A percentile compares a stretch with the other conserved stretches of the same genome.
Evolutionary conservation across 1,284 basidiomycete species (phyloP).

Genomic region (Rhodofomes roseus): DNA sequence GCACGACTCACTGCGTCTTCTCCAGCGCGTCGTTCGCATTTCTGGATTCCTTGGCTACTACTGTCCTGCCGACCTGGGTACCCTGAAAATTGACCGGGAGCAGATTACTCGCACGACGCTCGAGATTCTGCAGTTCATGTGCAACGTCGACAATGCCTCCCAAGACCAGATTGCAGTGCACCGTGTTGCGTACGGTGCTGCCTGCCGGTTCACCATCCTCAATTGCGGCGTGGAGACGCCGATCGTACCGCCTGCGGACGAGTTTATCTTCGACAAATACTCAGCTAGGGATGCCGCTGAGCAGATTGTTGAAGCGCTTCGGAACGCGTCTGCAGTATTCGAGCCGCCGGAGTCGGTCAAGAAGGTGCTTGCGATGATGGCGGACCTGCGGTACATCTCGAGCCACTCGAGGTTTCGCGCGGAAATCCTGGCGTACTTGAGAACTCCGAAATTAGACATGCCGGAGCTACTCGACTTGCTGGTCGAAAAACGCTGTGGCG

Average conservation of each 20-base stretch:
- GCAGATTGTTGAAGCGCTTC: neutral
- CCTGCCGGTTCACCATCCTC: neutral
- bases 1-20: neutral
- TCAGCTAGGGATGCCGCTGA: neutral
- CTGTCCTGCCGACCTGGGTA: neutral
- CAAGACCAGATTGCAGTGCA: neutral
- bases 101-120: neutral
- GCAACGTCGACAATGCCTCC: neutral
- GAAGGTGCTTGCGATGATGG: neutral
- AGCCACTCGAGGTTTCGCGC: neutral
- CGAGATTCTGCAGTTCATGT: neutral
- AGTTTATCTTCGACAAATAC: neutral
- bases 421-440: neutral
- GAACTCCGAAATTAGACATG: neutral
- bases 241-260: neutral
- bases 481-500: neutral
- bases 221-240: neutral
- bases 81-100: neutral
- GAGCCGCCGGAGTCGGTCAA: neutral
- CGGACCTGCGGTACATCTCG: neutral
- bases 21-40: neutral
- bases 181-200: neutral
- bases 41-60: neutral
- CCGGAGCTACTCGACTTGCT: neutral
- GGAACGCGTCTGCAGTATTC: neutral